phyloP scores from a whole-genome alignment of 352 stramenopile species.

The Globisporangium middletonii region DNA sequence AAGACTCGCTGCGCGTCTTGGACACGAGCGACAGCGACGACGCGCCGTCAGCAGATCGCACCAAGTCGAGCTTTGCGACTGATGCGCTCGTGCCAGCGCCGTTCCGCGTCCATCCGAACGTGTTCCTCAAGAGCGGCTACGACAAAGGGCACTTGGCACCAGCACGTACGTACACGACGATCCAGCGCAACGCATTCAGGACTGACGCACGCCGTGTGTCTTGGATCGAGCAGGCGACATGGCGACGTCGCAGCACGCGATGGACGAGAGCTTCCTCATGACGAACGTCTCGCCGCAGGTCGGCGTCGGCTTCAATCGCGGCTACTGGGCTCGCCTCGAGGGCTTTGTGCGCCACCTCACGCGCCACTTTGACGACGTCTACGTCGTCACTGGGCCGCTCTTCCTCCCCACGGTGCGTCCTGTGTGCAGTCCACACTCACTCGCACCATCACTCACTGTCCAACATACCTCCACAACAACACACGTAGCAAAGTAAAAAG shows the following conservation, averaged over 20 bases:
- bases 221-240: constrained; percentile 69
- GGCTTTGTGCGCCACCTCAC: constrained; percentile 82
- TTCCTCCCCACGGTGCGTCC: constrained; percentile 81
- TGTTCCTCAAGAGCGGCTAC: constrained; percentile 90
- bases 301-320: constrained; percentile 82
- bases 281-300: constrained; percentile 94
- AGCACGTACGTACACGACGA: constrained; percentile 38
- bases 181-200: not conserved
- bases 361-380: constrained; percentile 68
- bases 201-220: no score
- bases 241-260: constrained; percentile 61
- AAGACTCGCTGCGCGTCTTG: constrained; percentile 46
- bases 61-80: constrained; percentile 85
- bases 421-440: not conserved
- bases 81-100: constrained; percentile 61
- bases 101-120: constrained; percentile 83
- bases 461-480: not conserved
- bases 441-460: not conserved
- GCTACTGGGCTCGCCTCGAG: constrained; percentile 85
- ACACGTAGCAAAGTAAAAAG: constrained; percentile 53
- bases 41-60: constrained; percentile 33
- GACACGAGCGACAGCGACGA: constrained; percentile 30
- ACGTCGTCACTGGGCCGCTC: constrained; percentile 92
- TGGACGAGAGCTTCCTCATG: constrained; percentile 94
- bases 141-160: constrained; percentile 94